A percentile compares a stretch with the other conserved stretches of the same genome.
Conservation (phyloP, 2,329 filamentous ascomycete species). For the Hyphodiscus sp. region DNA sequence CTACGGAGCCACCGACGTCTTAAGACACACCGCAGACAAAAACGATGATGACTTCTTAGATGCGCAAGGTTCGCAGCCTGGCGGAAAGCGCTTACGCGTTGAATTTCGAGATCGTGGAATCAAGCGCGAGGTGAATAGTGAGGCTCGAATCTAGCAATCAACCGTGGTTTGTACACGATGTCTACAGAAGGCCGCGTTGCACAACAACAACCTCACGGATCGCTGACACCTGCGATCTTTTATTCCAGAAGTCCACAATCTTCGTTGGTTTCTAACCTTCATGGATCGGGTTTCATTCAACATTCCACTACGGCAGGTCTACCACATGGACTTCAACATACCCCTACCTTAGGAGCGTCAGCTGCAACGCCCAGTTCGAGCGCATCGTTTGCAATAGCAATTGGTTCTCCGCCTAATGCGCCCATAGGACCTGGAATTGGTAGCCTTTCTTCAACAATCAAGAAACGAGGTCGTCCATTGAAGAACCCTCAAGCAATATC, state of each 20-base stretch:
- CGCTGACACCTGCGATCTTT: background rate
- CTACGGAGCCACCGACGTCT: no score
- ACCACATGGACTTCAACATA: background rate
- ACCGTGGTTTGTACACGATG: background rate
- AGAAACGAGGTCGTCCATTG: constrained; percentile 5
- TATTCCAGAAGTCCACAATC: background rate
- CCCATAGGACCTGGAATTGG: background rate
- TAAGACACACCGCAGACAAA: no score
- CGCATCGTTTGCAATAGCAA: background rate
- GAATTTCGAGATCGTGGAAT: no score
- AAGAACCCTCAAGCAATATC: background rate
- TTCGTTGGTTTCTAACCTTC: background rate
- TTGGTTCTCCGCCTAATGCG: background rate
- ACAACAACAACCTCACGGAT: background rate
- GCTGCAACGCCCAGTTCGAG: background rate
- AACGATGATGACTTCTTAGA: no score
- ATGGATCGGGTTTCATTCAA: background rate
- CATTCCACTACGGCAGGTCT: background rate
- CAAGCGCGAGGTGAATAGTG: no score
- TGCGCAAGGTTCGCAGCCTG: no score
- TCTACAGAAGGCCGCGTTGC: background rate
- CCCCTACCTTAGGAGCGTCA: background rate
- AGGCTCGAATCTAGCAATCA: background rate
- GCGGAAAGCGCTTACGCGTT: no score
- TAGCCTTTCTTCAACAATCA: background rate